Base-by-base conservation (phyloP, 1,284 basidiomycete species). In the Rhodotorula glutinis region DNA sequence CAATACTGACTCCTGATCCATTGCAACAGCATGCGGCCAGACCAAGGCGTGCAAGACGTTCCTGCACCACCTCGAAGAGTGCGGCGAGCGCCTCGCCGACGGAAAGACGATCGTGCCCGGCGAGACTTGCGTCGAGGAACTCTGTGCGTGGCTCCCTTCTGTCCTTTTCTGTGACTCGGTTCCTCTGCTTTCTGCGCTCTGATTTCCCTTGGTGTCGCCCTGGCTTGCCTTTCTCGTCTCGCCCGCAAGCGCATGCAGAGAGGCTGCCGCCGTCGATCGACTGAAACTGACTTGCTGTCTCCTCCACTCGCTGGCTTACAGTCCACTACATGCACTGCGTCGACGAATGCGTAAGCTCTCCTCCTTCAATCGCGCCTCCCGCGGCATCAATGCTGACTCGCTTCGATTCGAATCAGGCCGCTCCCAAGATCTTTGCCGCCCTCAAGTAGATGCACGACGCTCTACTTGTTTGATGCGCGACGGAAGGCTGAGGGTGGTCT, bases 111-210 rank as follows among this genome's bases (percentile, higher is more conserved):
- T 63, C 40, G 57, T 72, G 84, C 86, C 90, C 78, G 85, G 85
- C 71, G 91, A 94, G 83, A 90, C 92, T 78, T 94, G 91, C 78
- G 89, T 93, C 59, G 91, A 92, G 81, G 92, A 94, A 84, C 65
- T 77, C 41, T 77, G 75, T 75, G 54, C 57, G 79, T 90, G 25
- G 60, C 46, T 7, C 19, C 17, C 13, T 19, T 38, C 29, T 10
- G 3, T n/a, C 33, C 4, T 25, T 21, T 0, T 30, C 49, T 19
- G 4, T n/a, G 9, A 8, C 29, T 43, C 29, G 21, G 21, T 11
- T n/a, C n/a, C n/a, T n/a, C n/a, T n/a, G n/a, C n/a, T n/a, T n/a
- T n/a, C n/a, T n/a, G n/a, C n/a, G n/a, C n/a, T n/a, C n/a, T n/a
- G n/a, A n/a, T n/a, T n/a, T n/a, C n/a, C n/a, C n/a, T n/a, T n/a